These are phyloP conservation scores for Talaromyces albobiverticillius DNA, from an alignment of 2,329 filamentous ascomycete genomes.

Conservation along the genomic window DNA sequence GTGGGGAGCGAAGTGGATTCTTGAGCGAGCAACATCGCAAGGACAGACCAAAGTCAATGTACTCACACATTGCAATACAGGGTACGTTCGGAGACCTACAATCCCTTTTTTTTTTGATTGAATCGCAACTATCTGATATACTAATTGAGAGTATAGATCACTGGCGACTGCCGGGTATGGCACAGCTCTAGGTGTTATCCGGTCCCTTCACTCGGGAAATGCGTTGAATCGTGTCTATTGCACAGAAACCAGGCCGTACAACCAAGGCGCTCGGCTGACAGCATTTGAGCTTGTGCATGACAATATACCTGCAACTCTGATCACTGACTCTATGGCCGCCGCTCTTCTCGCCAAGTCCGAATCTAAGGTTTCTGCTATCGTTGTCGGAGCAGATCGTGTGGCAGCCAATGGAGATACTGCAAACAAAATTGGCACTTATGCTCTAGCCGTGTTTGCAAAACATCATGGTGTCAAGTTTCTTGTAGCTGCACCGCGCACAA, in stretches of 20 bases:
- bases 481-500: constrained; percentile 90
- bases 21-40: constrained; percentile 52
- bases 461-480: constrained; percentile 91
- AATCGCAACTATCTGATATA: background rate
- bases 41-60: constrained; percentile 66
- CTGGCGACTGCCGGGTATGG: constrained; percentile 97
- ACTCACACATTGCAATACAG: constrained; percentile 96
- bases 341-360: constrained; percentile 65
- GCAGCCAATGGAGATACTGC: constrained; percentile 96
- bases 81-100: constrained; percentile 53
- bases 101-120: background rate
- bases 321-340: constrained; percentile 96
- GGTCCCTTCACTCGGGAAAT: constrained; percentile 66
- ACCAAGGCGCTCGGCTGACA: constrained; percentile 91
- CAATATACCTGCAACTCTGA: constrained; percentile 81
- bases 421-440: constrained; percentile 97
- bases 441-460: constrained; percentile 82
- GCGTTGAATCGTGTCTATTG: constrained; percentile 83
- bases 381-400: constrained; percentile 93
- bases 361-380: constrained; percentile 75
- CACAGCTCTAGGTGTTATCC: constrained; percentile 90
- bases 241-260: constrained; percentile 95
- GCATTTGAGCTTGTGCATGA: constrained; percentile 97
- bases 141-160: constrained; percentile 52
- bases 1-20: constrained; percentile 80